These are phyloP conservation scores for Aspergillus funiculosus DNA, from an alignment of 495 filamentous ascomycete species.

Conservation along the genomic window DNA sequence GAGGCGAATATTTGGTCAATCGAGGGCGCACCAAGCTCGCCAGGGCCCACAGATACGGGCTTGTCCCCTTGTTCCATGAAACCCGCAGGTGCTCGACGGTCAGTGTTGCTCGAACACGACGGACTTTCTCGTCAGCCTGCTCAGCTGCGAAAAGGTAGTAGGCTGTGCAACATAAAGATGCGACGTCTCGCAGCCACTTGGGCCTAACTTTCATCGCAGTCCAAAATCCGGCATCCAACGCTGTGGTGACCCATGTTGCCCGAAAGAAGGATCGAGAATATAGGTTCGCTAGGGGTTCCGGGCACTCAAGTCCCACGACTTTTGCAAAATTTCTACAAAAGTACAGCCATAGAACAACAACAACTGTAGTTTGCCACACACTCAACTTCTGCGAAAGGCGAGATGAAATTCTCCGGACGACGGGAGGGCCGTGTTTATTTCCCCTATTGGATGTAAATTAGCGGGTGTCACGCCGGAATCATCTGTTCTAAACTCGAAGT, in stretches of 20 bases:
- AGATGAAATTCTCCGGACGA: conserved; percentile 65
- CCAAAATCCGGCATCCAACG: conserved; percentile 95
- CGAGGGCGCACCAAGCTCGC: conserved; percentile 68
- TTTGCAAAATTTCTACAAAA: conserved; percentile 87
- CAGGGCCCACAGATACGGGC: conserved; percentile 70
- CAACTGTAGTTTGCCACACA: conserved; percentile 80
- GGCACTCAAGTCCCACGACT: conserved; percentile 82
- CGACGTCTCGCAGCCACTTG: conserved; percentile 77
- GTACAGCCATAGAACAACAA: conserved; percentile 89
- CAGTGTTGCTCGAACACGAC: conserved; percentile 76
- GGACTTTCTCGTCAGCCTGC: conserved; percentile 94
- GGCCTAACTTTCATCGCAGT: conserved; percentile 86
- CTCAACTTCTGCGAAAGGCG: conserved; percentile 65
- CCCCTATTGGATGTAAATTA: conserved; percentile 49
- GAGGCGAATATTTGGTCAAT: conserved; percentile 69
- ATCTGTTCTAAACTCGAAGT: not conserved
- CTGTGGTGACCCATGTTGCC: conserved; percentile 95
- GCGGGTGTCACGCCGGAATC: not conserved
- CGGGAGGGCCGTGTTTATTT: conserved; percentile 79
- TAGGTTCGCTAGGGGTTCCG: conserved; percentile 89
- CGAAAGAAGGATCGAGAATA: conserved; percentile 94
- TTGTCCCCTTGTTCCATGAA: conserved; percentile 90
- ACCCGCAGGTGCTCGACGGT: conserved; percentile 89
- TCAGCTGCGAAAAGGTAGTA: conserved; percentile 94
- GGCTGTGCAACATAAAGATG: conserved; percentile 71